phyloP scores from a whole-genome alignment of 129 eudicot species.

The Heracleum sosnowskyi region DNA sequence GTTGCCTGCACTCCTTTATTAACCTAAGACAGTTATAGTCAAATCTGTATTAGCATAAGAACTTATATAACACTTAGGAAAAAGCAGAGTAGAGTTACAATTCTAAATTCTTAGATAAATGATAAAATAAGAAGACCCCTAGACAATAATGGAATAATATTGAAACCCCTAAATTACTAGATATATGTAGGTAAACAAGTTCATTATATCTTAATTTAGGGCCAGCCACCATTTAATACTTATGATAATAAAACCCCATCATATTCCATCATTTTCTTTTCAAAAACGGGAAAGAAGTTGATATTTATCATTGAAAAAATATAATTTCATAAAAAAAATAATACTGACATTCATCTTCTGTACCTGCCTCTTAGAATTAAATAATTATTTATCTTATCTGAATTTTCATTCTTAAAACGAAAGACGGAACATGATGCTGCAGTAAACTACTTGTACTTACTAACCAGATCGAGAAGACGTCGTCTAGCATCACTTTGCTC shows the following conservation, averaged over 20 bases:
- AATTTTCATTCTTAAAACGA: no score
- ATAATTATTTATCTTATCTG: no score
- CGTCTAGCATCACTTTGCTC: conserved; percentile 48
- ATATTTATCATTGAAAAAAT: background rate
- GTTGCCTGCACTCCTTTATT: conserved; percentile 95
- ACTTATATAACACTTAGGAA: background rate
- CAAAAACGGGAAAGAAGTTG: background rate
- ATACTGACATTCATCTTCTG: background rate
- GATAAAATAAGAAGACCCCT: background rate
- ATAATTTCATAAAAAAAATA: background rate
- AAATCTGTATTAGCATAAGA: background rate
- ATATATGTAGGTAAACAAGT: background rate
- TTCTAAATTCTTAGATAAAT: background rate
- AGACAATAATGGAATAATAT: background rate
- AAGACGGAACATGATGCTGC: background rate
- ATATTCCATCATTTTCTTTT: conserved; percentile 1
- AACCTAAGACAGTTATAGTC: conserved; percentile 49
- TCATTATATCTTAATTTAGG: background rate
- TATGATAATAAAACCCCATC: background rate
- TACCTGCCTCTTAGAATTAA: conserved; percentile 5
- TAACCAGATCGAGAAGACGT: conserved; percentile 88
- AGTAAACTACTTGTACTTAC: conserved; percentile 4
- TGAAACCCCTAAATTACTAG: background rate
- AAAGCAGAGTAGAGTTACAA: background rate
- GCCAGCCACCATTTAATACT: background rate